Percentiles rank a stretch among this genome's conserved stretches.
Evolutionary conservation across 2,329 filamentous ascomycete species (phyloP).

Genomic region (Botrytis squamosa): DNA sequence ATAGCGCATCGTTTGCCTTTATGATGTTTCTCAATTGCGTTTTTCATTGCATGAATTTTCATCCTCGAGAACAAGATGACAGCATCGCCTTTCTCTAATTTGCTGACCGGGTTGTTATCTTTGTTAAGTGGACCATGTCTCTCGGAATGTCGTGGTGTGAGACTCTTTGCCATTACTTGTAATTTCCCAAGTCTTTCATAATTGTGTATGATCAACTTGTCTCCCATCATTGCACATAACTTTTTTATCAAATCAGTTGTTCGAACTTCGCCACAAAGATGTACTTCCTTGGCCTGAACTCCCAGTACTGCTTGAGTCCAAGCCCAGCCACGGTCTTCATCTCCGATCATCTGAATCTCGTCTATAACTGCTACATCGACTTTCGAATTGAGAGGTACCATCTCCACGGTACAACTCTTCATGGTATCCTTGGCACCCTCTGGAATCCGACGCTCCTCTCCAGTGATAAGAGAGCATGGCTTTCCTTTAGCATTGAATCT

Average conservation of each 20-base stretch:
- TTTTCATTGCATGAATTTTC: constrained; percentile 76
- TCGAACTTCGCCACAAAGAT: constrained; percentile 88
- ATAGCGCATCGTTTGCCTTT: constrained; percentile 85
- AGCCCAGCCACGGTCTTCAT: constrained; percentile 78
- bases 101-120: neutral
- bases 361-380: constrained; percentile 93
- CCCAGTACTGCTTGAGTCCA: constrained; percentile 93
- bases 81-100: constrained; percentile 75
- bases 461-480: constrained; percentile 78
- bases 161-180: constrained; percentile 59
- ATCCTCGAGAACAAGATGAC: constrained; percentile 84
- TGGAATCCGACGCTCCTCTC: constrained; percentile 79
- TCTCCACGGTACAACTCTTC: constrained; percentile 91
- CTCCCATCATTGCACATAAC: constrained; percentile 75
- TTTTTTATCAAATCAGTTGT: constrained; percentile 75
- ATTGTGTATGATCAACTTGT: constrained; percentile 75
- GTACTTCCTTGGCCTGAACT: constrained; percentile 81
- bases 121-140: constrained; percentile 45
- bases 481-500: constrained; percentile 77
- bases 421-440: constrained; percentile 58
- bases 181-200: constrained; percentile 84
- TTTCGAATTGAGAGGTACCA: constrained; percentile 54
- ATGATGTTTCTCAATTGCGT: constrained; percentile 63
- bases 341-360: constrained; percentile 96
- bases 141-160: neutral